A percentile compares a stretch with the other conserved stretches of the same genome.
phyloP scores from a whole-genome alignment of 176 grass and related monocot genomes.

The Alloteropsis semialata region DNA sequence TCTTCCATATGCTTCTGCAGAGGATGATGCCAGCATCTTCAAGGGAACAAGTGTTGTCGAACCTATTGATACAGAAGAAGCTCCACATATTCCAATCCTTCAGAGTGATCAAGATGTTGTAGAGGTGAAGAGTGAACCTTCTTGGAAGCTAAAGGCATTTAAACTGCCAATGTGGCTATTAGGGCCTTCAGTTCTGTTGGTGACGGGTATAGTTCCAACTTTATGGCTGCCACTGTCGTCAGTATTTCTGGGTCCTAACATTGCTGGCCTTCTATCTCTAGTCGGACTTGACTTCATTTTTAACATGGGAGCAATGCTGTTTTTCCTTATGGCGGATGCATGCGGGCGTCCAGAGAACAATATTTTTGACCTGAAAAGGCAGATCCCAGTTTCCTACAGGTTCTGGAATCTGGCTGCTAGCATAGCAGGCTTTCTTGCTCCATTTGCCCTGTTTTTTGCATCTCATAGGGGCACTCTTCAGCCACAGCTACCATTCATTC shows the following conservation, averaged over 20 bases:
- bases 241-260: conserved; percentile 70
- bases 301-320: conserved; percentile 91
- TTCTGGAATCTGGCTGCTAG: conserved; percentile 72
- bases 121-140: conserved; percentile 45
- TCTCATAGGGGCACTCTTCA: conserved; percentile 49
- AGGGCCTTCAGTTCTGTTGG: conserved; percentile 72
- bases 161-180: conserved; percentile 89
- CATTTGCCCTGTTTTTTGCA: conserved; percentile 53
- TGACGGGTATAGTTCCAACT: conserved; percentile 81
- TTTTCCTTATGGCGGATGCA: conserved; percentile 90
- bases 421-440: conserved; percentile 54
- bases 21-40: conserved; percentile 51
- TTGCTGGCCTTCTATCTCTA: conserved; percentile 76
- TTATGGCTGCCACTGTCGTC: conserved; percentile 80
- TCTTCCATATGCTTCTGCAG: conserved; percentile 53
- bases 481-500: conserved; percentile 61
- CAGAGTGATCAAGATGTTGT: conserved; percentile 54
- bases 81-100: conserved; percentile 53
- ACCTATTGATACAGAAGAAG: conserved; percentile 66
- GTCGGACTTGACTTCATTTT: conserved; percentile 86
- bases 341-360: conserved; percentile 57
- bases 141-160: conserved; percentile 18
- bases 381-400: conserved; percentile 60
- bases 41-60: conserved; percentile 55
- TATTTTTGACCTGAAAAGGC: conserved; percentile 32